phyloP scores from a whole-genome alignment of 257 asterid genomes.

The Solanum ossicruentum region DNA sequence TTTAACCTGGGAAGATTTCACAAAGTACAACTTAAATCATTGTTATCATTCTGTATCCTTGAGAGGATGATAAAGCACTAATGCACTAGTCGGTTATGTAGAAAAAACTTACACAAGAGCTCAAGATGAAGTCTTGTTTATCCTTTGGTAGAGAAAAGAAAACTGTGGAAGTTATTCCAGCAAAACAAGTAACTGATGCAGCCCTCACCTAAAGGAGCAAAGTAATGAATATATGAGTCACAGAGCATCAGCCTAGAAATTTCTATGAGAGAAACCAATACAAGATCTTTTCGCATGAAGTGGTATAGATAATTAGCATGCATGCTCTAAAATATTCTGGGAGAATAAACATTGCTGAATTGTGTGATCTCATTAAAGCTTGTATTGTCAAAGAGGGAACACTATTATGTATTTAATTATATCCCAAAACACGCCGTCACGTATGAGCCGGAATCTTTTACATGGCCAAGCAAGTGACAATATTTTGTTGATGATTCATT shows the following conservation, averaged over 20 bases:
- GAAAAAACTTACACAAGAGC: conserved; percentile 53
- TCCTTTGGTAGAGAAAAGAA: conserved; percentile 52
- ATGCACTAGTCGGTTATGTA: background rate
- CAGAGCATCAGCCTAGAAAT: background rate
- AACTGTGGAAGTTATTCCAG: conserved; percentile 90
- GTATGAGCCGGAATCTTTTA: background rate
- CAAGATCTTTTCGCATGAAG: background rate
- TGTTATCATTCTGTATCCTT: background rate
- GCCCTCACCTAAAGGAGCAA: conserved; percentile 68
- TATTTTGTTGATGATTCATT: background rate
- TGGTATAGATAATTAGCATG: background rate
- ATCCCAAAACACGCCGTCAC: background rate
- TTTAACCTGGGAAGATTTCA: conserved; percentile 36
- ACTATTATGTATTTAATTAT: background rate
- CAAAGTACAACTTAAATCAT: background rate
- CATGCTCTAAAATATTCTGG: background rate
- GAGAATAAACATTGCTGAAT: background rate
- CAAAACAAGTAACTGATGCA: conserved; percentile 89
- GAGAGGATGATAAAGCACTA: background rate
- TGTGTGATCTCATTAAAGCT: background rate
- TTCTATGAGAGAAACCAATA: background rate
- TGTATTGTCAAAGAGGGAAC: background rate
- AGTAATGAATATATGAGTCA: background rate
- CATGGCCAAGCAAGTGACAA: background rate
- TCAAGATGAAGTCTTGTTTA: conserved; percentile 53